These are phyloP conservation scores for Mycena galericulata DNA, from an alignment of 768 basidiomycete species.

Conservation along the genomic window DNA sequence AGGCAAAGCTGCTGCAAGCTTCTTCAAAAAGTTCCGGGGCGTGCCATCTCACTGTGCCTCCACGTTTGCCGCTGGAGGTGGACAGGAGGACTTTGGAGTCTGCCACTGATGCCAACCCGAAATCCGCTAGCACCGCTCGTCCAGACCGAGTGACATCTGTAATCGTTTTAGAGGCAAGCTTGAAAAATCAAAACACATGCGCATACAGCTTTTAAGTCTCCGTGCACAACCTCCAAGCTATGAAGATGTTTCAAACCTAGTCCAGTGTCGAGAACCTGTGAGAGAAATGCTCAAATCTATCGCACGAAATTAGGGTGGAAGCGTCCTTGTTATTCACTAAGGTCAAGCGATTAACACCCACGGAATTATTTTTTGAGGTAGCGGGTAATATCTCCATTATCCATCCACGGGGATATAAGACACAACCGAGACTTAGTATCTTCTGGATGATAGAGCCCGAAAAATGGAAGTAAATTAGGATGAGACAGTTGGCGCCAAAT, in stretches of 20 bases:
- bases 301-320: too few relatives aligned
- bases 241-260: slow-evolving; percentile 45
- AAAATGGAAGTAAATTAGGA: slow-evolving; percentile 47
- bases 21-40: slow-evolving; percentile 42
- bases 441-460: slow-evolving; percentile 40
- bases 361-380: slow-evolving; percentile 45
- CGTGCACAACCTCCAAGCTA: slow-evolving; percentile 42
- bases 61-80: slow-evolving; percentile 30
- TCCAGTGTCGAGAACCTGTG: slow-evolving; percentile 39
- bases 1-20: slow-evolving; percentile 35
- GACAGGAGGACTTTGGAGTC: slow-evolving; percentile 36
- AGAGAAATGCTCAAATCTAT: too few relatives aligned
- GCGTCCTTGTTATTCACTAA: too few relatives aligned
- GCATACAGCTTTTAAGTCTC: slow-evolving; percentile 46
- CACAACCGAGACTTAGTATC: slow-evolving; percentile 34
- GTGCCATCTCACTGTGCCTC: slow-evolving; percentile 43
- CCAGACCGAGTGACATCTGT: slow-evolving; percentile 39
- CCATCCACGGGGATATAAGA: slow-evolving; percentile 57
- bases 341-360: slow-evolving; percentile 38
- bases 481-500: slow-evolving; percentile 49
- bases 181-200: not conserved
- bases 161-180: not conserved
- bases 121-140: slow-evolving; percentile 43
- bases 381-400: slow-evolving; percentile 42
- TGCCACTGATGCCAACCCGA: slow-evolving; percentile 41